Evolutionary conservation across 441 rosid genomes (phyloP).

Genomic region (Gossypium gossypioides): DNA sequence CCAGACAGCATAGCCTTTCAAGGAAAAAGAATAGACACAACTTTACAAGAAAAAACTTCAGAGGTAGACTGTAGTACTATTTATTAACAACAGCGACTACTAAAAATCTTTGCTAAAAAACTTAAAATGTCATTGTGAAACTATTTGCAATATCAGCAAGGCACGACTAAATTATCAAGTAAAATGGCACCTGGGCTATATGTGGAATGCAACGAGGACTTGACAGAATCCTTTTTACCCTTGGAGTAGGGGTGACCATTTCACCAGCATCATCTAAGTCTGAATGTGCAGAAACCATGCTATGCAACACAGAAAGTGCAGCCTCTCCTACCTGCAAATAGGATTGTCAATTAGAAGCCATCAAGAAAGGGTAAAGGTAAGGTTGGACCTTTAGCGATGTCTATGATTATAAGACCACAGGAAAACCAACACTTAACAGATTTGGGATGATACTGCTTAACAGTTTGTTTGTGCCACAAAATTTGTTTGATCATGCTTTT

Average conservation of each 20-base stretch:
- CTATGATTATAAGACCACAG: background rate
- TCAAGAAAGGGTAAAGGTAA: slow-evolving; percentile 13
- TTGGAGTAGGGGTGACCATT: slow-evolving; percentile 97
- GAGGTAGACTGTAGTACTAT: background rate
- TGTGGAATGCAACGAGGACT: slow-evolving; percentile 97
- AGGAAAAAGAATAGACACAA: background rate
- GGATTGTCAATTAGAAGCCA: slow-evolving; percentile 19
- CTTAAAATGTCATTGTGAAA: background rate
- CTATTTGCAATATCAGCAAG: background rate
- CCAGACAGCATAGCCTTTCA: slow-evolving; percentile 87
- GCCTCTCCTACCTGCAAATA: slow-evolving; percentile 80
- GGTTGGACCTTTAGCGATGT: background rate
- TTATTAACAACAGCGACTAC: background rate
- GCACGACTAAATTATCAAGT: background rate
- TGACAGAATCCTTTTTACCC: slow-evolving; percentile 86
- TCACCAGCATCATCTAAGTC: slow-evolving; percentile 99
- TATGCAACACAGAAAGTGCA: slow-evolving; percentile 84
- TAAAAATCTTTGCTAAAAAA: background rate
- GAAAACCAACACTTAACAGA: background rate
- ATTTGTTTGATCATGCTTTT: background rate
- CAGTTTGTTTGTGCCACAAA: background rate
- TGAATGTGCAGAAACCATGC: slow-evolving; percentile 99
- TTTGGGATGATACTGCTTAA: background rate
- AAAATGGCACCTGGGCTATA: slow-evolving; percentile 74
- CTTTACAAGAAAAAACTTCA: slow-evolving; percentile 1